These are phyloP conservation scores for Actinomucor elegans DNA, from an alignment of 371 early-diverging fungal genomes.

Conservation along the genomic window DNA sequence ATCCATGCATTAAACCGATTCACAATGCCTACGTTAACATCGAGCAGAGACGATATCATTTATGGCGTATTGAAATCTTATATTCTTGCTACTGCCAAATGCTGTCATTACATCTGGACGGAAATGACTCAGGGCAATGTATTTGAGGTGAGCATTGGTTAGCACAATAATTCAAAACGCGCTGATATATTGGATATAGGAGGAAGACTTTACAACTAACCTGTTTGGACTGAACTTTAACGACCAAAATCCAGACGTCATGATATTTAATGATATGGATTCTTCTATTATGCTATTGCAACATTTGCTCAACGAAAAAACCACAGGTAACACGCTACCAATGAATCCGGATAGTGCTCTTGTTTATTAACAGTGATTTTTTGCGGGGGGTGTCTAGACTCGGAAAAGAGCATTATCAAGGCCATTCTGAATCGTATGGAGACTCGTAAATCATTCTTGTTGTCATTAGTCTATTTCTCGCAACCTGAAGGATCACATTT, in stretches of 20 bases:
- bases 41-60: constrained; percentile 27
- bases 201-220: constrained; percentile 73
- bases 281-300: constrained; percentile 28
- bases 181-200: too few relatives aligned
- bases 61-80: constrained; percentile 52
- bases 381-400: neutral
- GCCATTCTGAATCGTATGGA: constrained; percentile 30
- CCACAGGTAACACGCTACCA: constrained; percentile 9
- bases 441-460: constrained; percentile 30
- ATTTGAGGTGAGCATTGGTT: constrained; percentile 44
- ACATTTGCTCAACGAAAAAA: constrained; percentile 2
- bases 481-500: constrained; percentile 31
- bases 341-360: too few relatives aligned
- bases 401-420: constrained; percentile 1
- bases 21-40: constrained; percentile 13
- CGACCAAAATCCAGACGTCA: constrained; percentile 48
- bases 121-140: constrained; percentile 67
- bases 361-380: too few relatives aligned
- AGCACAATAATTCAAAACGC: neutral
- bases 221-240: constrained; percentile 61
- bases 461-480: constrained; percentile 35
- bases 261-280: constrained; percentile 51
- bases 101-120: constrained; percentile 56
- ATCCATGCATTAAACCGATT: constrained; percentile 38
- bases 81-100: constrained; percentile 53